These are phyloP conservation scores for Xerocomus brunneocitrinus DNA, from an alignment of 768 basidiomycete genomes.

Conservation along the genomic window DNA sequence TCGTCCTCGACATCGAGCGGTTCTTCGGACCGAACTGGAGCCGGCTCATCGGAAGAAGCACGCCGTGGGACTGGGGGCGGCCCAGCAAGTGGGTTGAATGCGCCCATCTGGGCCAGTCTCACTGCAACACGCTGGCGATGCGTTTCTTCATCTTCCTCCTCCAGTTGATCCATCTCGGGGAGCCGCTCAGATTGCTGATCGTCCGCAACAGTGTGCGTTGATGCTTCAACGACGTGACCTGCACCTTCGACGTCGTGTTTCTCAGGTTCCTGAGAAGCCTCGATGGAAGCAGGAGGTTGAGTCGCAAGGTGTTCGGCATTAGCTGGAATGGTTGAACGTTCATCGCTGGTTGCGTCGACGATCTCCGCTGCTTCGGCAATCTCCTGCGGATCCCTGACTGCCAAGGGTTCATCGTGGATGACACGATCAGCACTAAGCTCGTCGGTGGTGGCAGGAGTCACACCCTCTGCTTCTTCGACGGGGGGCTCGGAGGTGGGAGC, in stretches of 20 bases:
- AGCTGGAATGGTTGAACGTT: not conserved
- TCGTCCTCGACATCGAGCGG: conserved; percentile 19
- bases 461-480: conserved; percentile 8
- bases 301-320: not conserved
- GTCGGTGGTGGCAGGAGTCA: conserved; percentile 1
- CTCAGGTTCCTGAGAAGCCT: conserved; percentile 9
- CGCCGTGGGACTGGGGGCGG: conserved; percentile 25
- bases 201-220: conserved; percentile 1
- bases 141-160: conserved; percentile 48
- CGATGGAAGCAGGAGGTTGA: not conserved
- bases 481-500: conserved; percentile 35
- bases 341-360: not conserved
- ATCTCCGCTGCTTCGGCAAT: conserved; percentile 3
- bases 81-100: conserved; percentile 50
- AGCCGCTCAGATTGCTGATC: conserved; percentile 7
- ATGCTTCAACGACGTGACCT: not conserved
- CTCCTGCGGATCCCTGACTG: conserved; percentile 8
- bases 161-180: conserved; percentile 4
- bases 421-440: conserved; percentile 7
- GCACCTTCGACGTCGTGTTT: conserved; percentile 10
- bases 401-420: conserved; percentile 1
- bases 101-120: conserved; percentile 57
- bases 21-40: not conserved
- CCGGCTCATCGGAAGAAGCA: conserved; percentile 12
- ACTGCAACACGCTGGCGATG: conserved; percentile 58